These are phyloP conservation scores for Amanita rubescens DNA, from an alignment of 768 basidiomycete species.

Conservation along the genomic window DNA sequence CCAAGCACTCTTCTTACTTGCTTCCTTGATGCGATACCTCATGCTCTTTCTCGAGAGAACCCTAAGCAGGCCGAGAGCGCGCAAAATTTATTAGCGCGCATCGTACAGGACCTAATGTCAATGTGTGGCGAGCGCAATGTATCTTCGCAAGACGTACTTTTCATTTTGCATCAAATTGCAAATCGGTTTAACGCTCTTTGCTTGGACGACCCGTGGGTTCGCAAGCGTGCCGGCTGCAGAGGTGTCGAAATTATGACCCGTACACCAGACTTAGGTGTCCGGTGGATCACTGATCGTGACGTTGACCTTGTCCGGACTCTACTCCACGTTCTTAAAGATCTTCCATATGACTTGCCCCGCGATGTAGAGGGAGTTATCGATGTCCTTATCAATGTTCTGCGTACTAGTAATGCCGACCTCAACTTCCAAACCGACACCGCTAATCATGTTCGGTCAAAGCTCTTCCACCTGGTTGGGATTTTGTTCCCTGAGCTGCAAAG, in stretches of 20 bases:
- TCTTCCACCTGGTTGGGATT: slow-evolving; percentile 68
- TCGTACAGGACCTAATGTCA: slow-evolving; percentile 61
- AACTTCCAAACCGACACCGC: slow-evolving; percentile 39
- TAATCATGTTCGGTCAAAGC: slow-evolving; percentile 40
- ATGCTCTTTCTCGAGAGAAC: slow-evolving; percentile 64
- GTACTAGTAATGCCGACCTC: slow-evolving; percentile 46
- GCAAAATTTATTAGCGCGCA: slow-evolving; percentile 47
- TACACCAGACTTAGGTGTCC: slow-evolving; percentile 61
- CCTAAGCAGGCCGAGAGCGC: slow-evolving; percentile 53
- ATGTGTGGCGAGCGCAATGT: slow-evolving; percentile 42
- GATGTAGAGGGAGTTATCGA: slow-evolving; percentile 74
- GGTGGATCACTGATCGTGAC: slow-evolving; percentile 82
- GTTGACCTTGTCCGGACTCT: slow-evolving; percentile 86
- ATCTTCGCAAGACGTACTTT: slow-evolving; percentile 47
- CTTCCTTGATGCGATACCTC: slow-evolving; percentile 76
- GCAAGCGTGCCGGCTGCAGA: slow-evolving; percentile 82
- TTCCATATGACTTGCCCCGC: slow-evolving; percentile 81
- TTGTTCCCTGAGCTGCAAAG: slow-evolving; percentile 87
- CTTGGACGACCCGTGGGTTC: slow-evolving; percentile 84
- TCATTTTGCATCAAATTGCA: slow-evolving; percentile 74
- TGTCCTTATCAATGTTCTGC: slow-evolving; percentile 62
- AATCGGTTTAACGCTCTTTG: slow-evolving; percentile 81
- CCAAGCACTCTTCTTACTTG: slow-evolving; percentile 55
- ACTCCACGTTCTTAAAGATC: slow-evolving; percentile 88
- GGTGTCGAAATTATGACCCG: slow-evolving; percentile 78